Base-by-base conservation (phyloP, 78 protist species). In the Chrysochromulina tobinii region DNA sequence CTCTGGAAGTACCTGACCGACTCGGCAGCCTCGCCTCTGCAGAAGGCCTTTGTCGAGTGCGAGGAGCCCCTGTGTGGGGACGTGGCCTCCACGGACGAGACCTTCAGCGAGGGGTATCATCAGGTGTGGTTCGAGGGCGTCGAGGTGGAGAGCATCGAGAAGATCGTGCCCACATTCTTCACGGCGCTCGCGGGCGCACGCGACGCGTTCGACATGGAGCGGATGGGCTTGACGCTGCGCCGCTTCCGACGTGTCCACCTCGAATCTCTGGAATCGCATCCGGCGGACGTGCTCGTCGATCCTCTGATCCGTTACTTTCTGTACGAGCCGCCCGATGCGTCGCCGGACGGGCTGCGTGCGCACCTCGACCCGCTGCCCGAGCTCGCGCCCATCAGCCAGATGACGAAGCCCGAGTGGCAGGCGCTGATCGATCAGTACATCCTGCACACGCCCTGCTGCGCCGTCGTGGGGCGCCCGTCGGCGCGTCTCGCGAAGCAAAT, bases 1-100 rank as follows among this genome's bases (percentile, higher is more conserved):
- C 81, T 94, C 23, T 69, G 54, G 87, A 9, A 0, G 48, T 95
- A 95, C 79, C 89, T 95, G 53, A 81, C 92, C 25, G 93, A 93
- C 67, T n/a, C 86, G 6, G 67, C 95, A 6, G 92, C 88, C 25
- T 3, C 95, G 18, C 94, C 90, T n/a, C 92, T 93, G 55, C 61
- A 11, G 17, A 20, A 38, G 20, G 77, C 79, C 53, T 53, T 89
- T 57, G 77, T 81, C 61, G 94, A 92, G 64, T 2, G 23, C 15
- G 96, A 57, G 48, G 81, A 75, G 27, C 92, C 94, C 25, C 38
- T 81, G 15, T 85, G 93, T 87, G 11, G 89, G 54, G 64, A 81
- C 75, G 51, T 93, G 23, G 7, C 23, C 27, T 21, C 83, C 23
- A 14, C 83, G 51, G 27, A 75, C 57, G 83, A 75, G 57, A 23